Conservation (phyloP, 2,329 filamentous ascomycete genomes). For the Phaeophleospora eucalypticola region DNA sequence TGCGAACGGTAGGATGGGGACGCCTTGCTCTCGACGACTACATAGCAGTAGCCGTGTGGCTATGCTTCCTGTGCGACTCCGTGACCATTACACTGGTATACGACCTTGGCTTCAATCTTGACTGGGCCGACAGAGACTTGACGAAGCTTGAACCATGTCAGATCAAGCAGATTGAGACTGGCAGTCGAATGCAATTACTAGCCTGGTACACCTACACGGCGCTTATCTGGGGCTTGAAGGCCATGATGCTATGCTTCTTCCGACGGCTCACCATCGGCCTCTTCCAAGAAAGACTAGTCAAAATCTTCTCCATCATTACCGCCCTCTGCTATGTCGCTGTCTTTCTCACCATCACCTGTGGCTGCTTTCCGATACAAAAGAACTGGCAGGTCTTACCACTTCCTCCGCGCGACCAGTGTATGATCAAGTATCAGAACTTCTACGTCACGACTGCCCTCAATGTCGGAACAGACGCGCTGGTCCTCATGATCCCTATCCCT, state of each 20-base stretch:
- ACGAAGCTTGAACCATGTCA: constrained; percentile 25
- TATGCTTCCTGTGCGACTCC: constrained; percentile 33
- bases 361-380: constrained; percentile 27
- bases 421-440: constrained; percentile 19
- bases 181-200: constrained; percentile 36
- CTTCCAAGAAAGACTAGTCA: constrained; percentile 30
- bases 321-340: constrained; percentile 29
- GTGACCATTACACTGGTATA: constrained; percentile 26
- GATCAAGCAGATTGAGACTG: constrained; percentile 26
- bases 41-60: constrained; percentile 32
- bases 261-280: constrained; percentile 34
- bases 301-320: constrained; percentile 25
- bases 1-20: constrained; percentile 37
- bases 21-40: constrained; percentile 39
- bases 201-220: constrained; percentile 35
- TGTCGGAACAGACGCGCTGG: constrained; percentile 31
- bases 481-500: constrained; percentile 33
- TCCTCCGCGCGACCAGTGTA: constrained; percentile 24
- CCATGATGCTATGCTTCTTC: constrained; percentile 26
- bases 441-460: constrained; percentile 32
- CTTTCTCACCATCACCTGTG: constrained; percentile 31
- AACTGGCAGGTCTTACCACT: constrained; percentile 31
- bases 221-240: constrained; percentile 22
- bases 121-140: constrained; percentile 17
- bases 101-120: constrained; percentile 28